Evolutionary conservation across 352 stramenopile species (phyloP).

Genomic region (Phytophthora colocasiae): DNA sequence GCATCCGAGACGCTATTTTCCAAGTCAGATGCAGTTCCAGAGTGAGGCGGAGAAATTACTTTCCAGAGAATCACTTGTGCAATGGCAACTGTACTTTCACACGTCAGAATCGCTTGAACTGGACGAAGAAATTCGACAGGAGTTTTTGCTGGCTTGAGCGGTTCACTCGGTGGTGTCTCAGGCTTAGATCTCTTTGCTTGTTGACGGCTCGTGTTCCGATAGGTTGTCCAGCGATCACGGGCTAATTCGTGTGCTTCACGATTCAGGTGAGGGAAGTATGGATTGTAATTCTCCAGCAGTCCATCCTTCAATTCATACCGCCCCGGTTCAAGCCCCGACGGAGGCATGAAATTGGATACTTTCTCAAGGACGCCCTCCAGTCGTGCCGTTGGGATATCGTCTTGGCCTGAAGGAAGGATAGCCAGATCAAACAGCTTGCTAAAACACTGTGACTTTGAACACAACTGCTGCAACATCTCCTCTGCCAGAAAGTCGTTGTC

Average conservation of each 20-base stretch:
- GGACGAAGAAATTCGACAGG: constrained; percentile 62
- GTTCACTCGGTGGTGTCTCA: constrained; percentile 39
- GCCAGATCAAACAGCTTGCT: constrained; percentile 85
- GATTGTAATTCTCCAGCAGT: constrained; percentile 83
- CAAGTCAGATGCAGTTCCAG: constrained; percentile 10
- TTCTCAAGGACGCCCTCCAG: constrained; percentile 68
- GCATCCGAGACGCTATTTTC: constrained; percentile 74
- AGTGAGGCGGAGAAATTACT: constrained; percentile 39
- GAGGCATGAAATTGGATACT: constrained; percentile 78
- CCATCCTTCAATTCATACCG: constrained; percentile 83
- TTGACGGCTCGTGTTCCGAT: constrained; percentile 57
- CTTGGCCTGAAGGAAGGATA: constrained; percentile 83
- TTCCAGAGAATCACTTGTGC: constrained; percentile 76
- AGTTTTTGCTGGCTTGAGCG: constrained; percentile 42
- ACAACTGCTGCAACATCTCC: constrained; percentile 89
- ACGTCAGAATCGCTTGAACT: constrained; percentile 70
- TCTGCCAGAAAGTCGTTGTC: constrained; percentile 81
- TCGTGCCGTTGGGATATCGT: constrained; percentile 74
- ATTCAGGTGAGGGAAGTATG: constrained; percentile 88
- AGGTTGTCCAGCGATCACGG: constrained; percentile 83
- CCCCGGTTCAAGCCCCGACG: constrained; percentile 78
- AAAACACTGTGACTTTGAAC: constrained; percentile 76
- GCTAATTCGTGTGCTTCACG: constrained; percentile 84
- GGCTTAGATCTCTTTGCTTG: constrained; percentile 36
- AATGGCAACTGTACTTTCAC: constrained; percentile 70